Evolutionary conservation across 1,284 basidiomycete genomes (phyloP).

Genomic region (Hemileia vastatrix): DNA sequence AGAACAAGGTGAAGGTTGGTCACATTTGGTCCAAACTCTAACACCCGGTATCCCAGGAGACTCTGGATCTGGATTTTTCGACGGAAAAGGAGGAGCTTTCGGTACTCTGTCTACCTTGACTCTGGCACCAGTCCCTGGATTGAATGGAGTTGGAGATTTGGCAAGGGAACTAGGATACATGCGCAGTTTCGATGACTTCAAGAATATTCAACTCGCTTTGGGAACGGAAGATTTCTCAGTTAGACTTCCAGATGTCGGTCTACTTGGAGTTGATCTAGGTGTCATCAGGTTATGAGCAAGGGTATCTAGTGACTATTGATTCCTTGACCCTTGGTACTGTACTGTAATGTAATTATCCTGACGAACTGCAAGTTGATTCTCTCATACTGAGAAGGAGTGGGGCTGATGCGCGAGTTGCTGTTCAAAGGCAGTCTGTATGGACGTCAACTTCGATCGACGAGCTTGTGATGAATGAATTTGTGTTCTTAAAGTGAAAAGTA

Average conservation of each 20-base stretch:
- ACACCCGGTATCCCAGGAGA: slow-evolving; percentile 33
- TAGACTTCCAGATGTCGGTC: slow-evolving; percentile 22
- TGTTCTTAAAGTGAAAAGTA: too few species aligned
- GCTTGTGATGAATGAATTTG: too few species aligned
- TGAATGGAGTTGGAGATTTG: slow-evolving; percentile 31
- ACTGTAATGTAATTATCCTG: too few species aligned
- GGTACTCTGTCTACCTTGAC: slow-evolving; percentile 31
- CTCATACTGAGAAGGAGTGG: too few species aligned
- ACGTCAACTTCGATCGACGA: too few species aligned
- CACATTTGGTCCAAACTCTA: slow-evolving; percentile 27
- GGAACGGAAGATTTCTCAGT: slow-evolving; percentile 31
- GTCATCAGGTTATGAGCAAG: background rate
- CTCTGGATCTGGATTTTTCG: slow-evolving; percentile 30
- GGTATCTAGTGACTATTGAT: too few species aligned
- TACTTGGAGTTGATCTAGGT: background rate
- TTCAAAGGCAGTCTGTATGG: too few species aligned
- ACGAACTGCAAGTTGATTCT: too few species aligned
- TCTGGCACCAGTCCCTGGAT: slow-evolving; percentile 28
- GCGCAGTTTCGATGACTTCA: slow-evolving; percentile 28
- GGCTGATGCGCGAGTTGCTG: too few species aligned
- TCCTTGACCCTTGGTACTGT: too few species aligned
- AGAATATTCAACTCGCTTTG: slow-evolving; percentile 26
- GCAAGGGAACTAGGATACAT: slow-evolving; percentile 28
- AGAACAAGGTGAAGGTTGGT: slow-evolving; percentile 30
- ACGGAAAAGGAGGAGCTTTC: slow-evolving; percentile 27